phyloP scores from a whole-genome alignment of 305 asterid genomes.

The Striga hermonthica region DNA sequence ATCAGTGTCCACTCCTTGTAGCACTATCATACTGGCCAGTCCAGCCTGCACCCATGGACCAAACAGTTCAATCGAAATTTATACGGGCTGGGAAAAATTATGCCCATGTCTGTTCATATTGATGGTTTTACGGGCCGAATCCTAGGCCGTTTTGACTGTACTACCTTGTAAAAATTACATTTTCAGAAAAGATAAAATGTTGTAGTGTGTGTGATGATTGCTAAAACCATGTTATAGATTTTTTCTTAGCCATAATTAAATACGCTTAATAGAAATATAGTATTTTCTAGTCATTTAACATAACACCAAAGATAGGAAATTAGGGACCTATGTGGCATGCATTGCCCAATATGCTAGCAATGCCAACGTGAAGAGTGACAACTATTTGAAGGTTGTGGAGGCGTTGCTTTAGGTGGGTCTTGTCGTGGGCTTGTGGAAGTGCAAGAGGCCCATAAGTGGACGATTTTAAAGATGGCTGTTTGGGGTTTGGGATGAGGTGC shows the following conservation, averaged over 20 bases:
- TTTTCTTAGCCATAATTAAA: background rate
- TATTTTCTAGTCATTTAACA: background rate
- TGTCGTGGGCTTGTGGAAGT: constrained; percentile 1
- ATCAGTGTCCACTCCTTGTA: background rate
- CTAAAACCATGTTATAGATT: background rate
- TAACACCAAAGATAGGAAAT: background rate
- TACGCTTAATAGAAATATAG: background rate
- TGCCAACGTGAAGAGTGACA: background rate
- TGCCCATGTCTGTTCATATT: no score
- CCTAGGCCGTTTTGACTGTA: no score
- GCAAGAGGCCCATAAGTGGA: background rate
- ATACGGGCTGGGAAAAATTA: no score
- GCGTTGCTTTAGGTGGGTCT: constrained; percentile 16
- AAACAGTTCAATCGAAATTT: no score
- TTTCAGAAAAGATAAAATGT: background rate
- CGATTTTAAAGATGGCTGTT: background rate
- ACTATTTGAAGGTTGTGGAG: constrained; percentile 15
- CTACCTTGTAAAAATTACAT: no score
- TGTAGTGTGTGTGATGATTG: background rate
- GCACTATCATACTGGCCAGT: no score
- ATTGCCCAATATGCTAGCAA: background rate
- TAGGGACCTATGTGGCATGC: background rate
- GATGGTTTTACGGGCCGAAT: no score
- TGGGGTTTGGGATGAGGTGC: background rate
- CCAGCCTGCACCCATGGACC: no score